Evolutionary conservation across 345 rosid species (phyloP).

Genomic region (Odontarrhena argentea): DNA sequence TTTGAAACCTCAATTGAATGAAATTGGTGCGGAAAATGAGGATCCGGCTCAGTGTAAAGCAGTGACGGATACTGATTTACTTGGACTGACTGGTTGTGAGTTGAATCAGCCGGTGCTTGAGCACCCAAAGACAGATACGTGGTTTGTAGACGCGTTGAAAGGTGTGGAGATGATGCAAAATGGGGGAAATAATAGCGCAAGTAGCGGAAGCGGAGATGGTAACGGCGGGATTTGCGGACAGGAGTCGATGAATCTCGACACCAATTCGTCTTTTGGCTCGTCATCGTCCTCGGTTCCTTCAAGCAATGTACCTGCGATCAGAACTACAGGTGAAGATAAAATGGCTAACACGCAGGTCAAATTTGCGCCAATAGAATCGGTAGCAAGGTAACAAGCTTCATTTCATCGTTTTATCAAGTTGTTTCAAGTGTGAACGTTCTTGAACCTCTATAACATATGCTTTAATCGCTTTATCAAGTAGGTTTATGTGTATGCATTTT

Average conservation of each 20-base stretch:
- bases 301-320: slow-evolving; percentile 58
- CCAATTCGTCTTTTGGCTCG: slow-evolving; percentile 79
- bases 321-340: slow-evolving; percentile 49
- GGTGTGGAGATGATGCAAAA: slow-evolving; percentile 55
- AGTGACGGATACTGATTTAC: slow-evolving; percentile 30
- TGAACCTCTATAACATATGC: neutral
- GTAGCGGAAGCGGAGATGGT: slow-evolving; percentile 47
- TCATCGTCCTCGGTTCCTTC: slow-evolving; percentile 68
- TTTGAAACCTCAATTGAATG: slow-evolving; percentile 24
- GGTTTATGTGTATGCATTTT: neutral
- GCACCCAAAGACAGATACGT: slow-evolving; percentile 76
- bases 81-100: slow-evolving; percentile 36
- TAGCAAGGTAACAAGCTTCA: slow-evolving; percentile 47
- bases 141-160: slow-evolving; percentile 80
- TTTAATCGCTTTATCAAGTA: neutral
- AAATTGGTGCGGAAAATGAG: slow-evolving; percentile 21
- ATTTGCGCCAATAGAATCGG: slow-evolving; percentile 48
- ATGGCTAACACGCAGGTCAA: slow-evolving; percentile 34
- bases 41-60: slow-evolving; percentile 30
- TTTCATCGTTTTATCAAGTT: neutral
- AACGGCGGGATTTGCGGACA: slow-evolving; percentile 47
- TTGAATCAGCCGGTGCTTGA: slow-evolving; percentile 44
- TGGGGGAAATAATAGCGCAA: slow-evolving; percentile 32
- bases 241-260: slow-evolving; percentile 71
- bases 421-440: neutral